These are phyloP conservation scores for Protomyces macrosporus DNA, from an alignment of 1,139 yeast genomes.

Conservation along the genomic window DNA sequence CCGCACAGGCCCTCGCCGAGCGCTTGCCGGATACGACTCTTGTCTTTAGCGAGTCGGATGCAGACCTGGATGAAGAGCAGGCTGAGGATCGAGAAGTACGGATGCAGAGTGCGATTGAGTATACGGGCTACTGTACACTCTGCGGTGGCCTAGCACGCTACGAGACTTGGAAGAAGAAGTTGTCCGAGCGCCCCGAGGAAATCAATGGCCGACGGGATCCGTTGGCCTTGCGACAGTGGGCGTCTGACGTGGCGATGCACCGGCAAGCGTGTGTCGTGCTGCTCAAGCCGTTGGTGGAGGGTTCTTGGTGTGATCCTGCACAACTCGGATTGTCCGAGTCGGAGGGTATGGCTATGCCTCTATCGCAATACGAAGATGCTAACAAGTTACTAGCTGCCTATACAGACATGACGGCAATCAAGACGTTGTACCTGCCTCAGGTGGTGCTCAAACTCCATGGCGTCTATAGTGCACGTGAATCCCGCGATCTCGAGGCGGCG, in stretches of 20 bases:
- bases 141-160: constrained; percentile 18
- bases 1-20: constrained; percentile 16
- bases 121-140: constrained; percentile 23
- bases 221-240: constrained; percentile 23
- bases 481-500: constrained; percentile 16
- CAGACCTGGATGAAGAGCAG: not conserved
- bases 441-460: constrained; percentile 25
- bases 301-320: constrained; percentile 22
- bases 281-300: constrained; percentile 17
- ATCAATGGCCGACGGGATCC: constrained; percentile 19
- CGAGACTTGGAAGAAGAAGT: constrained; percentile 26
- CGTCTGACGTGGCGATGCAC: constrained; percentile 14
- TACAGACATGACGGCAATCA: constrained; percentile 16
- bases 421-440: constrained; percentile 26
- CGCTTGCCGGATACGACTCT: constrained; percentile 21
- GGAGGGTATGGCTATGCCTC: constrained; percentile 1
- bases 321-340: constrained; percentile 10
- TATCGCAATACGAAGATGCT: not conserved
- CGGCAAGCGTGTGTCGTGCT: constrained; percentile 6
- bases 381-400: not conserved
- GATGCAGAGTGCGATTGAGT: constrained; percentile 26
- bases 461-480: constrained; percentile 25
- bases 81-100: constrained; percentile 7
- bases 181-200: constrained; percentile 6
- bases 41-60: constrained; percentile 7